Evolutionary conservation across 1,139 yeast species (phyloP), one percentile per base, ranked within the genome.

Genomic region (Saccharomycopsis hybrid): DNA sequence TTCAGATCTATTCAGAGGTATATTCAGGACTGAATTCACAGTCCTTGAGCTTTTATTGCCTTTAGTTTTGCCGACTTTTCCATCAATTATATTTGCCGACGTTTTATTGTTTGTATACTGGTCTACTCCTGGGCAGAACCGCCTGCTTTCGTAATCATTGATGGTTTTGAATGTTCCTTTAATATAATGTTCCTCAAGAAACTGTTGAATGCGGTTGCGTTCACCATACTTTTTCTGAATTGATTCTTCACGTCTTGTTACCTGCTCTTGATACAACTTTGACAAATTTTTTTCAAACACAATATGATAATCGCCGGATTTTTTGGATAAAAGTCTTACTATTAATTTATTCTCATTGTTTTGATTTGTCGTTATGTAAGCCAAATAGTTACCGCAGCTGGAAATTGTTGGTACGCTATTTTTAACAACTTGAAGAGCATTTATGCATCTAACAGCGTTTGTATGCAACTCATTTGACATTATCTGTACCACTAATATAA

Each of bases 381-480:
- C 54, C 24, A 46, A 33, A 38, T 48, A 48, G 18, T 29, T 40
- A 3, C 52, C 52, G 11, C 52, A 48, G 2, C 45, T 45, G 4
- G 54, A 48, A 3, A 46, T 24, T 1, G n/a, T 31, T 4, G 52
- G 52, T 8, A 24, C 4, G 13, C 38, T 32, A 3, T 33, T 28
- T 5, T 38, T 24, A 25, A 25, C 9, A 31, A 31, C 42, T 11
- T 30, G 24, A 13, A 47, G 43, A n/a, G 35, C 35, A 36, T 46
- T 46, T 4, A 36, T 46, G 4, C 27, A 28, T 9, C 44, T 31
- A 13, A 31, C 7, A 11, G 2, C 35, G 11, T 31, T 31, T 31
- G 41, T 13, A n/a, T n/a, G n/a, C n/a, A n/a, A n/a, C n/a, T n/a
- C n/a, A n/a, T n/a, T n/a, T n/a, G n/a, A n/a, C n/a, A n/a, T n/a